phyloP scores from a whole-genome alignment of 202 grass and related monocot species.

The Carex sylvatica region DNA sequence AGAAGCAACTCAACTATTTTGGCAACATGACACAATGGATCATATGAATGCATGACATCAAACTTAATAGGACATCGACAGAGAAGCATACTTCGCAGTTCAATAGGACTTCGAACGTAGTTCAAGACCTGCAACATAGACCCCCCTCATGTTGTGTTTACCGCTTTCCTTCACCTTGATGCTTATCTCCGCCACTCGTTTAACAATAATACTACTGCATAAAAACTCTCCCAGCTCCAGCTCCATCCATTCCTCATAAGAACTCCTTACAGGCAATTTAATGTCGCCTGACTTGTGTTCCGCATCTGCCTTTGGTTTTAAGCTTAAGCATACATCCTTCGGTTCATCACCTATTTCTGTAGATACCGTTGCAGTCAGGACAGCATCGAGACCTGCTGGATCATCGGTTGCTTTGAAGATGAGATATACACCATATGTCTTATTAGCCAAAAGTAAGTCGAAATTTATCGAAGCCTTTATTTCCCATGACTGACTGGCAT shows the following conservation, averaged over 20 bases:
- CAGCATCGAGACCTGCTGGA: background rate
- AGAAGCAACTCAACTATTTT: no score
- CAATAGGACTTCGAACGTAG: background rate
- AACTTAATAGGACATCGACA: no score
- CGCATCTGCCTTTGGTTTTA: no score
- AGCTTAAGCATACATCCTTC: background rate
- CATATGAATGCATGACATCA: no score
- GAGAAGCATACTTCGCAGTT: no score
- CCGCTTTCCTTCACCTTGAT: background rate
- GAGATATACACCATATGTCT: slow-evolving; percentile 5
- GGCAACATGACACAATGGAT: no score
- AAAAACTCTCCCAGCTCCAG: background rate
- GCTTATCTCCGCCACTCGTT: background rate
- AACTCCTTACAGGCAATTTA: background rate
- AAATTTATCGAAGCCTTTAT: background rate
- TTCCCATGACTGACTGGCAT: background rate
- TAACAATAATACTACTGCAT: background rate
- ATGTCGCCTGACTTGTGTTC: background rate
- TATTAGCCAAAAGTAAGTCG: background rate
- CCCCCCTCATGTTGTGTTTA: background rate
- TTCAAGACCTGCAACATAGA: background rate
- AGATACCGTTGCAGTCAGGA: background rate
- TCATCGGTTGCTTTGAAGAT: background rate
- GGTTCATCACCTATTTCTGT: rapidly evolving
- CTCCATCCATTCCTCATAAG: slow-evolving; percentile 15